Evolutionary conservation across 2,329 filamentous ascomycete species (phyloP).

Genomic region (Penicillium oxalicum): DNA sequence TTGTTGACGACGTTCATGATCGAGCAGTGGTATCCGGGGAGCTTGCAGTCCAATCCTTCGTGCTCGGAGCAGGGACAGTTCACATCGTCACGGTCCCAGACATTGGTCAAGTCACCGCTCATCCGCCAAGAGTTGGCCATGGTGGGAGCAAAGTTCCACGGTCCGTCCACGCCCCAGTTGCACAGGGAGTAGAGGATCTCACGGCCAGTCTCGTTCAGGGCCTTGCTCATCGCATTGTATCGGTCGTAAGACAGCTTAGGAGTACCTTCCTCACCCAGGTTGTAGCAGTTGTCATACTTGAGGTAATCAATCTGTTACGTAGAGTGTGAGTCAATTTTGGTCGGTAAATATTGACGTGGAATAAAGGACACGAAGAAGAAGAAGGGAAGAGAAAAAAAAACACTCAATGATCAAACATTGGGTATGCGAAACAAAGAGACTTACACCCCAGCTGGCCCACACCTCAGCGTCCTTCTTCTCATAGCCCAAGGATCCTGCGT

Average conservation of each 20-base stretch:
- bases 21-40: slow-evolving; percentile 45
- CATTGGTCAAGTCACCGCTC: slow-evolving; percentile 44
- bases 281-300: slow-evolving; percentile 55
- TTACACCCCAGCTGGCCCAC: slow-evolving; percentile 49
- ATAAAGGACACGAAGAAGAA: too few relatives aligned
- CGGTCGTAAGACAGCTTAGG: slow-evolving; percentile 42
- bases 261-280: slow-evolving; percentile 47
- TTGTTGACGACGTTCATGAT: slow-evolving; percentile 49
- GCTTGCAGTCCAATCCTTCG: slow-evolving; percentile 38
- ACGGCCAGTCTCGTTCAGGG: slow-evolving; percentile 43
- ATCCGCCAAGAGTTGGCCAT: slow-evolving; percentile 46
- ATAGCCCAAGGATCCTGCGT: slow-evolving; percentile 44
- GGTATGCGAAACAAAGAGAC: not conserved
- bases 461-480: slow-evolving; percentile 49
- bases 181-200: slow-evolving; percentile 45
- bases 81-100: slow-evolving; percentile 40
- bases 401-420: too few relatives aligned
- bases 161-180: slow-evolving; percentile 50
- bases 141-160: slow-evolving; percentile 43
- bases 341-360: not conserved
- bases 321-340: too few relatives aligned
- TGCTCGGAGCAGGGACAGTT: slow-evolving; percentile 39
- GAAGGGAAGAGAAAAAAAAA: too few relatives aligned
- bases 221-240: slow-evolving; percentile 46
- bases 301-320: slow-evolving; percentile 37